Evolutionary conservation across 192 early-diverging fungal genomes (phyloP), one percentile per base, ranked within the genome.

Genomic region (Coemansia sp.): DNA sequence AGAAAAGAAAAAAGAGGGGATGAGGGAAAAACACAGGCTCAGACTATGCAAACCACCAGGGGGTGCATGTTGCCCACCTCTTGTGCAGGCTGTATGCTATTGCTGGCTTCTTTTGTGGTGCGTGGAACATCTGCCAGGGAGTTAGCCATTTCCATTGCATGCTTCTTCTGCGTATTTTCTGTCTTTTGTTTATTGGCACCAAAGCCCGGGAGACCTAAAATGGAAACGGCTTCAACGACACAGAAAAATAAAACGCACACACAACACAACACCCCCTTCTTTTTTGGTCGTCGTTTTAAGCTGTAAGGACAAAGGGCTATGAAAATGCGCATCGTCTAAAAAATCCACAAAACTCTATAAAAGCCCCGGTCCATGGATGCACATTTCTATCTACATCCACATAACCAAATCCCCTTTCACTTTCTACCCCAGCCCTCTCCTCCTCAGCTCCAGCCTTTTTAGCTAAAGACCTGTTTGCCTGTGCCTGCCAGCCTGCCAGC

Each of bases 71-170:
- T 45, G 42, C 42, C 42, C 42, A 45, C 14, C 42, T 45, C 42
- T 45, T 45, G 42, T 45, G 42, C 42, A 45, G 5, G 42, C 7
- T 3, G 17, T 11, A 31, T 7, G 4, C 29, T 8, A 11, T 55
- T 25, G 22, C 52, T 55, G 22, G 22, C 22, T 55, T 55, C 2
- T 55, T 28, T 55, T 30, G 52, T 55, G 7, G 6, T 55, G 52
- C 30, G 28, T 31, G 28, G 11, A 30, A 30, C 31, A 18, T 11
- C 12, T 16, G 30, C 30, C 31, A 18, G 30, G 52, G 52, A 55
- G 52, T 55, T 55, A 55, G 52, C 52, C 52, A 30, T 55, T 55
- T 55, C 52, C 7, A 55, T 12, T 52, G 29, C 52, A 55, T 52
- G 50, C 50, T 7, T 18, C 22, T 54, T 25, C 52, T 28, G 52